phyloP scores from a whole-genome alignment of 257 asterid genomes.

The Hygrophila difformis region DNA sequence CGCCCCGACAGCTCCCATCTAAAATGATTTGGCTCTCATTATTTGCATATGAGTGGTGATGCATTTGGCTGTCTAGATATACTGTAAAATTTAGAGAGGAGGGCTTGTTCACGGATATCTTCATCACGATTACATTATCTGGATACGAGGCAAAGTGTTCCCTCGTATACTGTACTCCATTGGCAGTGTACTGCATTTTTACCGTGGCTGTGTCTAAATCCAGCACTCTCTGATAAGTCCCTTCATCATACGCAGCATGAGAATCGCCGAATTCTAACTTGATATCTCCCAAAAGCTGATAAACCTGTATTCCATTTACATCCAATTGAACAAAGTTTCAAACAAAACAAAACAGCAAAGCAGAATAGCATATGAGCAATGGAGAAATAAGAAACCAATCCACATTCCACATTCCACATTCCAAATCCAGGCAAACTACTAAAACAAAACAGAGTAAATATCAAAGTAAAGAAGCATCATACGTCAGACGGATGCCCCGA shows the following conservation, averaged over 20 bases:
- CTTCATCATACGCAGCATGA: constrained; percentile 29
- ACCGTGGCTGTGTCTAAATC: constrained; percentile 74
- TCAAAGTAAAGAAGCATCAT: constrained; percentile 16
- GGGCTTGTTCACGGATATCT: constrained; percentile 47
- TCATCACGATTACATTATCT: constrained; percentile 51
- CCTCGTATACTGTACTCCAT: constrained; percentile 36
- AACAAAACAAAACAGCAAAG: not conserved
- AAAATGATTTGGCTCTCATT: constrained; percentile 43
- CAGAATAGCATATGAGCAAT: not conserved
- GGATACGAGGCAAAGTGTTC: constrained; percentile 62
- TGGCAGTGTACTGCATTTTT: constrained; percentile 40
- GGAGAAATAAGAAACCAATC: not conserved
- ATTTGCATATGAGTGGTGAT: constrained; percentile 41
- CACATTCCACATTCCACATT: not conserved
- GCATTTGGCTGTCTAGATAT: constrained; percentile 51
- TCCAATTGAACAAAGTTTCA: no score
- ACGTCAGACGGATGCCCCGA: constrained; percentile 48
- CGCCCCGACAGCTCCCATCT: constrained; percentile 57
- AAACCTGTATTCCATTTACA: constrained; percentile 51
- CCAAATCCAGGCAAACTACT: not conserved
- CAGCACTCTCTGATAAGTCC: constrained; percentile 54
- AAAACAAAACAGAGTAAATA: not conserved
- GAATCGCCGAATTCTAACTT: constrained; percentile 51
- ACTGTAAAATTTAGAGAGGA: constrained; percentile 39
- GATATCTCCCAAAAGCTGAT: constrained; percentile 82